These are phyloP conservation scores for Crithidia mellificae DNA, from an alignment of 208 protist genomes.

Conservation along the genomic window DNA sequence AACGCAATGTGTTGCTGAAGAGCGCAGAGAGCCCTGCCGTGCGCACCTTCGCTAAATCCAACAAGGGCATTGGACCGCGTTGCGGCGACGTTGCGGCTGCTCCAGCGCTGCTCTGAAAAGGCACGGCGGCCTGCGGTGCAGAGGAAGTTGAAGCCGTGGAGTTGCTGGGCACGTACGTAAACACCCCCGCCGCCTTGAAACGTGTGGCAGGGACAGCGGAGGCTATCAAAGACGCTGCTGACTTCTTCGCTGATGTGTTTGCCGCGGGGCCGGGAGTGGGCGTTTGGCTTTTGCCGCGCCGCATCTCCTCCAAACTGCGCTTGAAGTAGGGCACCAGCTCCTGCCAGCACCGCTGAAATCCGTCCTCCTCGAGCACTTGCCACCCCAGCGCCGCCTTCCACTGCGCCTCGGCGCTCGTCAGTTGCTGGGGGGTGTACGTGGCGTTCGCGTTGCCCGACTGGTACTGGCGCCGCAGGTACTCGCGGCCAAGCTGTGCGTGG, in stretches of 20 bases:
- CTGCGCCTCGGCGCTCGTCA: constrained; percentile 14
- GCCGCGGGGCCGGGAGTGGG: neutral
- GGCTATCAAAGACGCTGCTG: no score
- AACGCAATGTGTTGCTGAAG: constrained; percentile 15
- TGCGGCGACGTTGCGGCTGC: neutral
- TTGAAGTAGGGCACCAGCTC: constrained; percentile 20
- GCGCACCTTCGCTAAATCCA: constrained; percentile 16
- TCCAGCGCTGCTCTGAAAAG: no score
- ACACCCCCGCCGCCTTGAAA: no score
- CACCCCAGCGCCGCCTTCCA: constrained; percentile 25
- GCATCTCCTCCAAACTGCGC: neutral
- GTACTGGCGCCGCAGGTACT: constrained; percentile 26
- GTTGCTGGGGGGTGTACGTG: constrained; percentile 13
- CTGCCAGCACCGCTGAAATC: constrained; percentile 24
- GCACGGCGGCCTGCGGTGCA: no score
- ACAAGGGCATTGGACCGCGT: neutral
- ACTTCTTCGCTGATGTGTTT: neutral
- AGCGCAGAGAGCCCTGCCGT: constrained; percentile 7
- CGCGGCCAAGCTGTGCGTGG: constrained; percentile 21
- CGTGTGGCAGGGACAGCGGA: no score
- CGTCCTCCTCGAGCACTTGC: constrained; percentile 12
- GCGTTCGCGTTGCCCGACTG: neutral
- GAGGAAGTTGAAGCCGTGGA: no score
- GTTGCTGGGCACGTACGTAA: no score
- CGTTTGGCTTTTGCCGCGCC: neutral